Conservation (phyloP, 768 basidiomycete genomes). For the Calocera viscosa region DNA sequence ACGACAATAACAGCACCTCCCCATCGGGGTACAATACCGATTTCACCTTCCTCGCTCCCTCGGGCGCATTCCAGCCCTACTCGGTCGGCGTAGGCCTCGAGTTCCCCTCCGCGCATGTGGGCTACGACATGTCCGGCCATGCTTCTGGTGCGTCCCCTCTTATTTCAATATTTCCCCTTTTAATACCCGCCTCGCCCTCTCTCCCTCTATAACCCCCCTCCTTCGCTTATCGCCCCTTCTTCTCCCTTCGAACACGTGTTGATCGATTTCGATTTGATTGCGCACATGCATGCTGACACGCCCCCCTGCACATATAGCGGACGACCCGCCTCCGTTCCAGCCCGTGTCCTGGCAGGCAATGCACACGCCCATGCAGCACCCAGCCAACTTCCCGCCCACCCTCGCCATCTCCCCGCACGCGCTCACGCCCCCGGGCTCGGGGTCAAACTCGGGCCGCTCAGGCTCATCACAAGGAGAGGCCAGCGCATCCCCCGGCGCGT, state of each 20-base stretch:
- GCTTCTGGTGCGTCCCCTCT: background rate
- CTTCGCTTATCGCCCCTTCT: slow-evolving; percentile 5
- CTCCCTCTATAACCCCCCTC: background rate
- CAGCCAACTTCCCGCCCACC: background rate
- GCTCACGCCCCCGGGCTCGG: background rate
- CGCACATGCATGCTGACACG: slow-evolving; percentile 5
- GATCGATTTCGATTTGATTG: background rate
- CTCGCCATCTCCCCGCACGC: background rate
- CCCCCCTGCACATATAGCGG: slow-evolving; percentile 6
- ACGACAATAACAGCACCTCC: background rate
- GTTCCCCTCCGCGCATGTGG: background rate
- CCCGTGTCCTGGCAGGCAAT: background rate
- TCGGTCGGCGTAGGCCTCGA: background rate
- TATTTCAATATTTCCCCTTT: background rate
- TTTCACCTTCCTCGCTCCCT: background rate
- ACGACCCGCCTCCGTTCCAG: background rate
- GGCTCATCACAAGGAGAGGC: background rate
- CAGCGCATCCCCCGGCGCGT: slow-evolving; percentile 5
- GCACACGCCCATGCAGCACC: slow-evolving; percentile 9
- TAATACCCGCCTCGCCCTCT: background rate
- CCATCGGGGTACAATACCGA: background rate
- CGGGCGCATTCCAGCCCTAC: background rate
- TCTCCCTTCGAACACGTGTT: slow-evolving; percentile 5
- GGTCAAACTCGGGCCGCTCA: background rate
- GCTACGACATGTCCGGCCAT: background rate